These are phyloP conservation scores for Aspergillus diversus DNA, from an alignment of 495 filamentous ascomycete genomes.

Conservation along the genomic window DNA sequence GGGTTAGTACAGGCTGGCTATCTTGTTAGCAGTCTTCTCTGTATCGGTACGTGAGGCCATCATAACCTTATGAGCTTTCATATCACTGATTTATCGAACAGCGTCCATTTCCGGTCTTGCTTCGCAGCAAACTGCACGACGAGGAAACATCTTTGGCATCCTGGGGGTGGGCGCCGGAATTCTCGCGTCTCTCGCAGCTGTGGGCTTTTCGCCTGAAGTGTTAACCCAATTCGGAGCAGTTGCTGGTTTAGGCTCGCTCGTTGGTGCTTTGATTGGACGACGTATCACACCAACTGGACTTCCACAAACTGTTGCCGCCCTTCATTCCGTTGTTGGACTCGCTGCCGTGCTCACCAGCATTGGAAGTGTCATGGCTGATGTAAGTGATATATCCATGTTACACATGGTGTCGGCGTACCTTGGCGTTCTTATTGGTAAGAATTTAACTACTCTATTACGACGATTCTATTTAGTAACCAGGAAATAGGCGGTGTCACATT, in stretches of 20 bases:
- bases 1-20: constrained; percentile 83
- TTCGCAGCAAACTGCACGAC: constrained; percentile 74
- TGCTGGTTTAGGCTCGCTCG: constrained; percentile 66
- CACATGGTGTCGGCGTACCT: constrained; percentile 80
- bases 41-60: constrained; percentile 52
- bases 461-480: constrained; percentile 7
- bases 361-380: constrained; percentile 73
- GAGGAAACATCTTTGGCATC: constrained; percentile 80
- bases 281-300: constrained; percentile 80
- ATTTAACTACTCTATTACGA: not conserved
- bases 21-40: constrained; percentile 75
- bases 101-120: constrained; percentile 71
- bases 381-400: constrained; percentile 66
- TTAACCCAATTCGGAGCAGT: constrained; percentile 72
- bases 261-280: constrained; percentile 72
- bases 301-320: constrained; percentile 78
- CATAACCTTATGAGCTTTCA: not conserved
- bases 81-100: not conserved
- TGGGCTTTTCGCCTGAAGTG: constrained; percentile 74
- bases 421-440: constrained; percentile 70
- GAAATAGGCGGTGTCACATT: constrained; percentile 72
- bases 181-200: constrained; percentile 73
- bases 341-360: constrained; percentile 82
- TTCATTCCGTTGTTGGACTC: constrained; percentile 82
- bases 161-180: constrained; percentile 78